These are phyloP conservation scores for Ophiosphaerella narmari DNA, from an alignment of 2,329 filamentous ascomycete genomes.

Conservation along the genomic window DNA sequence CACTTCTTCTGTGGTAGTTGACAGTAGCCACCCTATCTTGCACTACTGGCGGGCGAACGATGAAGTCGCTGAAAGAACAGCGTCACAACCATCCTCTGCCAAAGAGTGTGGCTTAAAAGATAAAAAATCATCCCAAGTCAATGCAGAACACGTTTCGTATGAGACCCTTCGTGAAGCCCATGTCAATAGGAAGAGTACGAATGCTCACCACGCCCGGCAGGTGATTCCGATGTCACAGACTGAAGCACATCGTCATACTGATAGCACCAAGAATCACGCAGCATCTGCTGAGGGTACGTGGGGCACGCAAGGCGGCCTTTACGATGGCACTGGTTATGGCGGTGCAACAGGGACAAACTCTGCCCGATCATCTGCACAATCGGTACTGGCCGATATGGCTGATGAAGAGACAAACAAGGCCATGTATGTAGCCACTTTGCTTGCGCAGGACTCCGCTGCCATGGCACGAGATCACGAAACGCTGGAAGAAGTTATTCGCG, in stretches of 20 bases:
- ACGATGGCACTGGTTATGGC: conserved; percentile 34
- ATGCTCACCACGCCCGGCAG: too few relatives aligned
- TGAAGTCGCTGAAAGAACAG: too few relatives aligned
- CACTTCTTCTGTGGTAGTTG: background rate
- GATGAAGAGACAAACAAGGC: background rate
- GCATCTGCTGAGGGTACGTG: conserved; percentile 8
- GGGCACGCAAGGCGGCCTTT: conserved; percentile 22
- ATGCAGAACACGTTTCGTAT: too few relatives aligned
- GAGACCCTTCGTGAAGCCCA: too few relatives aligned
- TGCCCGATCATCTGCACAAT: conserved; percentile 5
- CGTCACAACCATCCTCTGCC: too few relatives aligned
- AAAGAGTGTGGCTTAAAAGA: too few relatives aligned
- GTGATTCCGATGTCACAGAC: background rate
- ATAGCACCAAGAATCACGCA: background rate
- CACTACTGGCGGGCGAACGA: too few relatives aligned
- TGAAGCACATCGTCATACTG: background rate
- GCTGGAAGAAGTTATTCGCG: conserved; percentile 25
- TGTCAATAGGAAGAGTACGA: too few relatives aligned
- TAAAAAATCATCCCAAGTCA: too few relatives aligned
- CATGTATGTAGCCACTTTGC: background rate
- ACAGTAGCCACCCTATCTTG: too few relatives aligned
- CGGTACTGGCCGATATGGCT: background rate
- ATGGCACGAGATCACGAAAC: conserved; percentile 16
- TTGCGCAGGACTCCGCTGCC: conserved; percentile 2
- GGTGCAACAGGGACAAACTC: conserved; percentile 7